Evolutionary conservation across 331 rosid genomes (phyloP).

Genomic region (Quercus phellos): DNA sequence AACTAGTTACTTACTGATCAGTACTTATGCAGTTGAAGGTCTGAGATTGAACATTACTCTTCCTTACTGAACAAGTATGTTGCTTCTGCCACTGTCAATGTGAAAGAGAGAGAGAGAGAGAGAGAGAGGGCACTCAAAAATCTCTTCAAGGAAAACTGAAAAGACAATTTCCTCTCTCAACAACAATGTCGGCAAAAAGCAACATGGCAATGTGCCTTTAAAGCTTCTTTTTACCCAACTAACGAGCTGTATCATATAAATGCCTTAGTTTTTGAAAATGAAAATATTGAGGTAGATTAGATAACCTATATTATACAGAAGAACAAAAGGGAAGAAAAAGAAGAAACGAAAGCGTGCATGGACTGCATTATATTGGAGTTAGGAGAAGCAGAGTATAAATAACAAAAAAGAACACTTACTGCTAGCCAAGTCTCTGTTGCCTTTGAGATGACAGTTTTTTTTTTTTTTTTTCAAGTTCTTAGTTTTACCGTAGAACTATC

Average conservation of each 20-base stretch:
- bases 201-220: neutral
- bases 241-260: constrained; percentile 12
- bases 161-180: constrained; percentile 5
- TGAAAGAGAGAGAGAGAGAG: no score
- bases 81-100: constrained; percentile 9
- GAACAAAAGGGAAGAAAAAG: neutral
- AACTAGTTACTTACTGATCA: constrained; percentile 12
- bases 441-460: neutral
- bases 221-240: constrained; percentile 5
- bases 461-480: no score
- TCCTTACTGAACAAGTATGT: constrained; percentile 3
- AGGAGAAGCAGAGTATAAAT: neutral
- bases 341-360: neutral
- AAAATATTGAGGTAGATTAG: neutral
- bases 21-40: constrained; percentile 6
- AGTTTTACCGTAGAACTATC: neutral
- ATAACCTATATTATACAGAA: neutral
- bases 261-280: constrained; percentile 1
- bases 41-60: constrained; percentile 10
- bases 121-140: no score
- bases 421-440: neutral
- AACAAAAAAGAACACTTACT: neutral
- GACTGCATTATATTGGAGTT: neutral
- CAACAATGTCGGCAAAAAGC: constrained; percentile 33
- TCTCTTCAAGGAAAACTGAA: neutral